phyloP scores from a whole-genome alignment of 1,284 basidiomycete species.

The Malassezia psittaci region DNA sequence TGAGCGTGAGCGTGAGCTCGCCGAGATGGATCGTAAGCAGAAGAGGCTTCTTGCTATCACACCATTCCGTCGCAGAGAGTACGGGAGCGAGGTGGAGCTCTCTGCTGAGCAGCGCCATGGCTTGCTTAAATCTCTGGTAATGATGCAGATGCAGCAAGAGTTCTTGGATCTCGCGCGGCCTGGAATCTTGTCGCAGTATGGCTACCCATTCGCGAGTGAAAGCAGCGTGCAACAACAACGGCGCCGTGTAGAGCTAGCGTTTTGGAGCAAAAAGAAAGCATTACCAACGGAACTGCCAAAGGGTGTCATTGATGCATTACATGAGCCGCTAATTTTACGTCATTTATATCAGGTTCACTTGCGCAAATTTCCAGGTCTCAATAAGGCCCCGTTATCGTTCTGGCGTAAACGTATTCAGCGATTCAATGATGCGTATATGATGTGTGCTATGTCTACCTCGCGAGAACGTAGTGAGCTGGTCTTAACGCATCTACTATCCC shows the following conservation, averaged over 20 bases:
- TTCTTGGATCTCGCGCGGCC: constrained; percentile 35
- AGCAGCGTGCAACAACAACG: neutral
- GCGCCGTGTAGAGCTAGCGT: neutral
- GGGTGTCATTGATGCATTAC: constrained; percentile 20
- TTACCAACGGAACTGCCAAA: constrained; percentile 18
- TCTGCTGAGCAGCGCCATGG: constrained; percentile 42
- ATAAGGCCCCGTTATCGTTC: constrained; percentile 34
- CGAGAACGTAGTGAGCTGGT: constrained; percentile 35
- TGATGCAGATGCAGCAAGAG: constrained; percentile 42
- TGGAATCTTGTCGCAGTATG: constrained; percentile 37
- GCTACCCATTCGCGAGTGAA: constrained; percentile 31
- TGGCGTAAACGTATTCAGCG: constrained; percentile 43
- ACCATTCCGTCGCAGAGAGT: constrained; percentile 13
- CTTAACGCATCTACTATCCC: constrained; percentile 33
- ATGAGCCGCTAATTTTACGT: constrained; percentile 38
- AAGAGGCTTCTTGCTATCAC: constrained; percentile 10
- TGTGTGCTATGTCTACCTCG: constrained; percentile 34
- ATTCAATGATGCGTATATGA: constrained; percentile 38
- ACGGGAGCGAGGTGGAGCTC: constrained; percentile 8
- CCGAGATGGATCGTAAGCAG: constrained; percentile 18
- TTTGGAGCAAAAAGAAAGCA: neutral
- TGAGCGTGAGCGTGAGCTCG: constrained; percentile 12
- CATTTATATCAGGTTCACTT: constrained; percentile 45
- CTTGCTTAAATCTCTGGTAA: constrained; percentile 41
- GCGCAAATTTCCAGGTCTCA: constrained; percentile 34